Conservation (phyloP, 75 land plant species). For the Isoetes taiwanensis region DNA sequence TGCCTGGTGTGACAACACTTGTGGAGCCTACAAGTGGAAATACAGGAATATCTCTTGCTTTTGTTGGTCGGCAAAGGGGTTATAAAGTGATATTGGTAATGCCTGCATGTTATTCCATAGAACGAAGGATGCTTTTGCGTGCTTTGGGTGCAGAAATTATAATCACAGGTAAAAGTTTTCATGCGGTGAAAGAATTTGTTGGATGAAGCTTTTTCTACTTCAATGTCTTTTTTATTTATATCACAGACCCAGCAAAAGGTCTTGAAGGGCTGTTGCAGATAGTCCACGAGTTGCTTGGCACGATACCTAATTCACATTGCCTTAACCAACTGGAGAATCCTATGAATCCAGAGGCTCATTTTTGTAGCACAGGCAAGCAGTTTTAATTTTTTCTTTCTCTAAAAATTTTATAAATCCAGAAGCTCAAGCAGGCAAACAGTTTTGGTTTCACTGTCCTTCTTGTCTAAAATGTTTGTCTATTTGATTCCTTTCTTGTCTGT, state of each 20-base stretch:
- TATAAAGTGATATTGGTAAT: constrained; percentile 22
- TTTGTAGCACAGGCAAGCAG: constrained; percentile 20
- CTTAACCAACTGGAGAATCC: constrained; percentile 22
- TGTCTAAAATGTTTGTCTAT: too few species aligned
- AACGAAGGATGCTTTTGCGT: constrained; percentile 19
- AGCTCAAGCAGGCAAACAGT: too few species aligned
- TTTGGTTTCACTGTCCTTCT: too few species aligned
- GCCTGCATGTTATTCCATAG: constrained; percentile 18
- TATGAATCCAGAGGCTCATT: constrained; percentile 29
- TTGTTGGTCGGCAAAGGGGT: constrained; percentile 10
- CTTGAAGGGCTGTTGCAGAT: neutral
- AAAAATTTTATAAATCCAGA: too few species aligned
- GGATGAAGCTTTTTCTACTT: neutral
- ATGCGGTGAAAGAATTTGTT: neutral
- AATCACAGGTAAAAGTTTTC: constrained; percentile 12
- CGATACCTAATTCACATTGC: constrained; percentile 21
- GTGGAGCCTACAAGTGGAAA: constrained; percentile 31
- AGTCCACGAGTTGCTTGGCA: constrained; percentile 11
- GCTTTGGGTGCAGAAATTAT: constrained; percentile 17
- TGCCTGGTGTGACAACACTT: constrained; percentile 13
- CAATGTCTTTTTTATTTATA: too few species aligned
- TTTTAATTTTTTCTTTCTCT: too few species aligned
- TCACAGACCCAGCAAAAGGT: neutral
- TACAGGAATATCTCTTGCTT: constrained; percentile 21
- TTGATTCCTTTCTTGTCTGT: too few species aligned